phyloP scores from a whole-genome alignment of 2,329 filamentous ascomycete genomes.

The Alternaria consortialis region DNA sequence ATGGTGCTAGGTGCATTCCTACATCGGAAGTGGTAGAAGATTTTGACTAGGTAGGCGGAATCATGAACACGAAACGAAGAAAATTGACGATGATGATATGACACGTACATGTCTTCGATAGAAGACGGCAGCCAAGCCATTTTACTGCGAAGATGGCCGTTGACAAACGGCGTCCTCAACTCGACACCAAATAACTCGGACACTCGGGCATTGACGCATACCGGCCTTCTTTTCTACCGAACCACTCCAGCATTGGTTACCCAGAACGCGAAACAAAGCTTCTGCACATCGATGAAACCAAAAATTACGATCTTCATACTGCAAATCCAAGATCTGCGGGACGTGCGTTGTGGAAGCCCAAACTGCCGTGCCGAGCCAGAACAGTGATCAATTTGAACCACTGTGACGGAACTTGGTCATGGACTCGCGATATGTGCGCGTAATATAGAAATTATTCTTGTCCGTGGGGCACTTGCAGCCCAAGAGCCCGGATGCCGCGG shows the following conservation, averaged over 20 bases:
- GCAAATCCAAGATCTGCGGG: not conserved
- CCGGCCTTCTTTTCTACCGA: not conserved
- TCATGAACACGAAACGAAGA: not conserved
- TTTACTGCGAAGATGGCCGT: not conserved
- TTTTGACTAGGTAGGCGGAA: not conserved
- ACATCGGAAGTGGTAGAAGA: not conserved
- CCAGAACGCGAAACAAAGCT: not conserved
- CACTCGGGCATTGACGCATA: not conserved
- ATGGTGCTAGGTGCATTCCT: not conserved
- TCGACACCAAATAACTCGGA: not conserved
- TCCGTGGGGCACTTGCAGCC: not conserved
- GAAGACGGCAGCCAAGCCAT: not conserved
- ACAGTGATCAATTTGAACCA: conserved; percentile 4
- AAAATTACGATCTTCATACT: conserved; percentile 1
- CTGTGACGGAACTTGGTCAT: not conserved
- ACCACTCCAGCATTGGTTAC: not conserved
- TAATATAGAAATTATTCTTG: not conserved
- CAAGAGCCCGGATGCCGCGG: not conserved
- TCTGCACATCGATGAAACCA: not conserved
- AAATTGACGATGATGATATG: not conserved
- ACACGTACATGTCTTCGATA: not conserved
- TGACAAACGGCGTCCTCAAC: not conserved
- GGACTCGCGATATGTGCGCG: not conserved
- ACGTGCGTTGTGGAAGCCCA: conserved; percentile 1
- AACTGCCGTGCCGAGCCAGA: conserved; percentile 5